Evolutionary conservation across 192 early-diverging fungal species (phyloP), one percentile per base, ranked within the genome.

Genomic region (Coemansia sp.): DNA sequence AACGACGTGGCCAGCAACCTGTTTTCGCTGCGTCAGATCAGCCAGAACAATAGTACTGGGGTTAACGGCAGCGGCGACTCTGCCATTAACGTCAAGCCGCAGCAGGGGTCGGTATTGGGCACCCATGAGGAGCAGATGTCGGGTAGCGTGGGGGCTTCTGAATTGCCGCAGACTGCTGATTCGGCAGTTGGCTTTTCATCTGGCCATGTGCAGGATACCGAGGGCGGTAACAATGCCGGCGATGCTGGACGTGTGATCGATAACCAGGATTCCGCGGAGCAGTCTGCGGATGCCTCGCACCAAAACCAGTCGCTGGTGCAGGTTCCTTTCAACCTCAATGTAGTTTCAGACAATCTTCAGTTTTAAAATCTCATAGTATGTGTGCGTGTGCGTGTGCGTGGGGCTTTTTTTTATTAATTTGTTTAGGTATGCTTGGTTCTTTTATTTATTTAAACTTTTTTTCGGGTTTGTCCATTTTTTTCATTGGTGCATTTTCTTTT

Each of bases 1-100:
- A 80, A 80, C 48, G 72, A 70, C 10, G 77, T 80, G 1, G 77
- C 77, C 18, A 60, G 20, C 24, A 80, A 74, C 34, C 50, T 80
- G 47, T 80, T 74, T 52, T 72, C 75, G 24, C 39, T 78, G 42
- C 47, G 75, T 0, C 74, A 76, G 29, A 29, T 60, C 28, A 49
- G 59, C 18, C 59, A 60, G 34, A 18, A 10, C 39, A 42, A 9
- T 18, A 42, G 14, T 18, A 16, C 39, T 13, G 14, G 39, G 6
- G 39, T 32, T 32, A 8, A 32, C 30, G 30, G 30, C 8, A 32
- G 30, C 30, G 3, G 39, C 39, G 39, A 42, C 4, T 42, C 39
- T 5, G 39, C 39, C 13, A 13, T 42, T 18, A 13, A 42, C 14
- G 39, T 42, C 8, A 42, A 35, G 51, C 3, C 32, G 29, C 55